Evolutionary conservation across 164 flowering plant species (phyloP), one percentile per base, ranked within the genome.

Genomic region (Liriodendron chinense): DNA sequence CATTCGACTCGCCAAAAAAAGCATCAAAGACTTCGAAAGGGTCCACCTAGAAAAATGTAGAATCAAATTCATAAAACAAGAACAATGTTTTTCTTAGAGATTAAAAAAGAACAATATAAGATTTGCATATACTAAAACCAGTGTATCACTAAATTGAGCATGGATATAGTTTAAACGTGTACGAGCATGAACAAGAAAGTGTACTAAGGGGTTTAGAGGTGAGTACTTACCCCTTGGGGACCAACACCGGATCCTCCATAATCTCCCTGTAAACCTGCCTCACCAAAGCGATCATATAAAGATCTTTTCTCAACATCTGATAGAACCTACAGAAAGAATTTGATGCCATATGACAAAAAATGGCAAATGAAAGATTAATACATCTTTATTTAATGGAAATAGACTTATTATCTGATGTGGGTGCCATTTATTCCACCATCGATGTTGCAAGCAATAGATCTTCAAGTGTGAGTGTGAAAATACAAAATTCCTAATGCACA

Each of bases 251-350:
- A 75, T 56, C 85, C 88, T 73, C 77, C 88, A 83, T 75, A 85
- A 72, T 88, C 93, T 78, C 87, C 92, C 53, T 79, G 85, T 72
- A 94, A 79, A 83, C 95, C 99, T 79, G 87, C 92, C 88, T 94
- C 98, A 81, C 99, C 98, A 91, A 87, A 92, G 72, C 89, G 94
- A 82, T 96, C 99, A 88, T 94, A 94, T 75, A 87, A 72, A 82
- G 94, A 87, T 78, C 97, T 88, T 80, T 92, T 96, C 82, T 96
- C 97, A 80, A 84, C 83, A 83, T 92, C 97, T 82, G 99, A 94
- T 75, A 96, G 83, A 72, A 96, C 98, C 99, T 94, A 89, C 81
- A 88, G 2, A 83, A 75, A 73, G 69, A 16, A 75, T 81, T 76
- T 68, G 74, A 82, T 72, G 82, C 64, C 71, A 80, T 64, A 76